These are phyloP conservation scores for Codiaeum variegatum DNA, from an alignment of 441 rosid genomes.

Conservation along the genomic window DNA sequence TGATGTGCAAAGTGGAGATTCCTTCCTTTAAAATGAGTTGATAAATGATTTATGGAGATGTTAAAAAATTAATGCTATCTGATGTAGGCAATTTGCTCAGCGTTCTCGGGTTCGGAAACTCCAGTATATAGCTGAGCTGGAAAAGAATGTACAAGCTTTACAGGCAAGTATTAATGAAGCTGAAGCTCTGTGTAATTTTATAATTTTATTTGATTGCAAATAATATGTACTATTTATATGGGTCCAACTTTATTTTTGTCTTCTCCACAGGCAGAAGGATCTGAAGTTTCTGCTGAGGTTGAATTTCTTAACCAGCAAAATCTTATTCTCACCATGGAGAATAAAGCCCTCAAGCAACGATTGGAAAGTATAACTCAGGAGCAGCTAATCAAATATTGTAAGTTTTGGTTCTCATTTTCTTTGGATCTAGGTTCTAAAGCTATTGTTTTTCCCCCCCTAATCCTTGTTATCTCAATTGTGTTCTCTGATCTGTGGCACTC, in stretches of 20 bases:
- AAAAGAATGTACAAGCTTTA: constrained; percentile 92
- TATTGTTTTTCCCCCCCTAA: neutral
- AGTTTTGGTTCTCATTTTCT: constrained; percentile 30
- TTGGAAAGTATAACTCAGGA: constrained; percentile 85
- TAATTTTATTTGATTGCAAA: constrained; percentile 4
- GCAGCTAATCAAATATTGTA: constrained; percentile 78
- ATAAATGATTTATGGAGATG: neutral
- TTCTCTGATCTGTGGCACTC: too few species aligned
- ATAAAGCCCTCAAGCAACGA: constrained; percentile 92
- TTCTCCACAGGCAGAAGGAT: constrained; percentile 71
- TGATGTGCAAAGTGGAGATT: neutral
- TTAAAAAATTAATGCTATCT: constrained; percentile 17
- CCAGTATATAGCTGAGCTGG: constrained; percentile 98
- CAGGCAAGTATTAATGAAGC: constrained; percentile 47
- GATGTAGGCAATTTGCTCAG: constrained; percentile 96
- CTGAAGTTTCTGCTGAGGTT: constrained; percentile 90
- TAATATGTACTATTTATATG: constrained; percentile 5
- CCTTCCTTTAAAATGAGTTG: neutral
- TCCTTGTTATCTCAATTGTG: constrained; percentile 1
- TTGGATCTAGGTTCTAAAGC: constrained; percentile 10
- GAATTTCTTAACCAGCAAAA: constrained; percentile 90
- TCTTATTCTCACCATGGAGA: constrained; percentile 94
- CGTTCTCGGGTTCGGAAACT: constrained; percentile 97
- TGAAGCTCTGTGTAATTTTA: constrained; percentile 4
- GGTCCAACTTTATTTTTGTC: constrained; percentile 4